Evolutionary conservation across 257 asterid genomes (phyloP), one percentile per base, ranked within the genome.

Genomic region (Solanum lycopersicoides): DNA sequence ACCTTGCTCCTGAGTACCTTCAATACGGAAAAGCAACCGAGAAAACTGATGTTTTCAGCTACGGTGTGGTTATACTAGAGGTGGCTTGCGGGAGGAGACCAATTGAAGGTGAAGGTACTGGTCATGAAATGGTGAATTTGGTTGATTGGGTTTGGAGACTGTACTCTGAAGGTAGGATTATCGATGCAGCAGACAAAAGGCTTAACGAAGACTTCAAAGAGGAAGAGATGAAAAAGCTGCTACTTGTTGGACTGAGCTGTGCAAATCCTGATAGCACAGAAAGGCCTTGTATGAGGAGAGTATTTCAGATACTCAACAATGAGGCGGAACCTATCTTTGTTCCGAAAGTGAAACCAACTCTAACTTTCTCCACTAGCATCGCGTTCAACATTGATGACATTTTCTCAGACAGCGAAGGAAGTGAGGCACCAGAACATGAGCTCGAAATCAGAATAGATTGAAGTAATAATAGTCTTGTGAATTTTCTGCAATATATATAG

Each of bases 121-220:
- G 94, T 72, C 90, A 89, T 86, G 94, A 79, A 80, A 94, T 93
- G 98, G 96, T 93, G 93, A 97, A 95, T 83, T 87, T 97, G 92
- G 99, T 97, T 50, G 99, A 97, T 89, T 97, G 99, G 99, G 99
- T 96, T 45, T 95, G 98, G 99, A 92, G 68, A 56, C 79, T 95
- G 71, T 82, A 97, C 41, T 93, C 95, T 3, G 92, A 94, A 73
- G 99, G 98, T 82, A 94, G 84, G 86, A 90, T 97, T 3, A 86
- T 87, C 7, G 91, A 87, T n/a, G 99, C 97, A 3, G 95, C 94
- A 0, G 99, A 96, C 50, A 93, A 45, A 25, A 87, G 96, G n/a
- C 88, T 97, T 91, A 79, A 86, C 0, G 95, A 94, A 3, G 95
- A 89, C 69, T 95, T 91, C 69, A 90, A 87, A 7, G 94, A 90